These are phyloP conservation scores for Syzygium aromaticum DNA, from an alignment of 345 rosid species.

Conservation along the genomic window DNA sequence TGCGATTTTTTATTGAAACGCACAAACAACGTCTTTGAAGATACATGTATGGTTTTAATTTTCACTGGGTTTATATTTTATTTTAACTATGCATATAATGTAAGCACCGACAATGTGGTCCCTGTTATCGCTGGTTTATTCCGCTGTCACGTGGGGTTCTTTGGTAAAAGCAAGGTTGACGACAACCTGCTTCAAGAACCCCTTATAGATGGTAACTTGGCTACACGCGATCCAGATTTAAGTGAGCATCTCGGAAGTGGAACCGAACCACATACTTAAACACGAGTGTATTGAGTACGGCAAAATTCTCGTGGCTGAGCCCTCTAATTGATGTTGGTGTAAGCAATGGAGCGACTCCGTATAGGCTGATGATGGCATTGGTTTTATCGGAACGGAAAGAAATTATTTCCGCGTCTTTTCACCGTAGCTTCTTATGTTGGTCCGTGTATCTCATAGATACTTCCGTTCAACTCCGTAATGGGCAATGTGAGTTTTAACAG, in stretches of 20 bases:
- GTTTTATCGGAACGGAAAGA: conserved; percentile 32
- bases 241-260: conserved; percentile 25
- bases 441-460: too few species aligned
- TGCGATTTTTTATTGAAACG: too few species aligned
- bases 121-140: conserved; percentile 36
- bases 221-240: not conserved
- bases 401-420: conserved; percentile 19
- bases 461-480: conserved; percentile 47
- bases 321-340: conserved; percentile 45
- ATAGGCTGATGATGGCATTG: conserved; percentile 38
- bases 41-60: too few species aligned
- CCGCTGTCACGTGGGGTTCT: conserved; percentile 41
- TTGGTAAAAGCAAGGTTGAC: conserved; percentile 13
- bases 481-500: conserved; percentile 28
- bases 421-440: conserved; percentile 18
- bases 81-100: too few species aligned
- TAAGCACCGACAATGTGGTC: conserved; percentile 1
- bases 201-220: conserved; percentile 22
- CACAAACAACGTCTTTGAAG: too few species aligned
- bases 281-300: conserved; percentile 28
- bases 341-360: conserved; percentile 35
- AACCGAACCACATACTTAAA: conserved; percentile 30
- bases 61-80: too few species aligned
- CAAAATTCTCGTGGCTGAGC: conserved; percentile 56
- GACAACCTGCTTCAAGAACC: conserved; percentile 26